Base-by-base conservation (phyloP, 192 early-diverging fungal species). In the Mortierella antarctica region DNA sequence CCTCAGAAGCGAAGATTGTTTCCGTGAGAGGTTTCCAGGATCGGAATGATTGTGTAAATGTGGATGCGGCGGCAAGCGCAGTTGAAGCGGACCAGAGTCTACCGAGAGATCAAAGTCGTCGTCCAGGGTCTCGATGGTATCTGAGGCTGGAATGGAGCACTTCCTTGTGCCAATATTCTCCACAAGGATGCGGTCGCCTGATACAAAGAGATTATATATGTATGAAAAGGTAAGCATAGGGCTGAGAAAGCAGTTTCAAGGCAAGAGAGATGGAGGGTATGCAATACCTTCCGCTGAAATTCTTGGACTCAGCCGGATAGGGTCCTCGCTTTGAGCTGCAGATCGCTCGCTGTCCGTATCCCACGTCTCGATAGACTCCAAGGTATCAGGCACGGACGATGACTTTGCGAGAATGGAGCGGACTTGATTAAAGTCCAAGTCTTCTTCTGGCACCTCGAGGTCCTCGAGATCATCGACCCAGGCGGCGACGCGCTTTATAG, bases 381-480 rank as follows among this genome's bases (percentile, higher is more conserved):
- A 42, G 11, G 69, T 67, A 17, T 71, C 64, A 3, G 64, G 63
- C 11, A 50, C 45, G 15, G 55, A 65, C 2, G n/a, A 21, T 2
- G 69, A 67, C 53, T 79, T 79, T 61, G 54, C 68, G 10, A 79
- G 64, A 9, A 31, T 70, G 18, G 74, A 59, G 4, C 76, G 62
- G 12, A 79, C 69, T 5, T 71, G 68, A 18, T 59, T 79, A 42
- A 71, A 71, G 44, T 70, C 23, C n/a, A 79, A 42, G 39, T 79
- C 76, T 46, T 71, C 53, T 39, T 79, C 76, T 42, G 76, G 76
- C 4, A 79, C 63, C 31, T 71, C 68, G 21, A 79, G 45, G 20
- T 67, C 76, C n/a, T 79, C 76, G 12, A 71, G 58, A 31, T 79
- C 76, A n/a, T 79, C 76, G 23, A 71, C 76, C 68, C 69, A 79